Evolutionary conservation across 495 filamentous ascomycete species (phyloP), one percentile per base, ranked within the genome.

Genomic region (Hypoxylon rickii): DNA sequence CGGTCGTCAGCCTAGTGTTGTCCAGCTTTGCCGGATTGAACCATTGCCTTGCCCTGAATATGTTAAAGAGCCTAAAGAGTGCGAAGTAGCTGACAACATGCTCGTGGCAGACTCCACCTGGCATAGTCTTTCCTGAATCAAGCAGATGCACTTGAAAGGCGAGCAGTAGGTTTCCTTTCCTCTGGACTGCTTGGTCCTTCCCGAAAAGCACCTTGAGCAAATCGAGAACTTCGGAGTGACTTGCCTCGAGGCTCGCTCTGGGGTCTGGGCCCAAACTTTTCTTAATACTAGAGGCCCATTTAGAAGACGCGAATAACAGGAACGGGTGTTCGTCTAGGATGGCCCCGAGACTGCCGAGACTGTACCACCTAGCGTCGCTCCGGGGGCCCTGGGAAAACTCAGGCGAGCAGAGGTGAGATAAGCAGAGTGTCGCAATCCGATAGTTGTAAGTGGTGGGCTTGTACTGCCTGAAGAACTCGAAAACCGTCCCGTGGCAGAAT

Each of bases 81-180:
- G 21, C 33, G 31, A 49, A 49, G 33, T 49, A 49, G 45, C 45
- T 49, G 34, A 49, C 17, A 26, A 49, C 40, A 15, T 49, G 45
- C 33, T 49, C 45, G 19, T 38, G 45, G 13, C 21, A 39, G 7
- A 49, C 34, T 12, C 45, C 45, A 12, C 7, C n/a, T 31, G 45
- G 21, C 21, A 49, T 40, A 17, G 34, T 8, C 20, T 15, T 38
- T 7, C 20, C 33, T 16, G 22, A 8, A 15, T 8, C 8, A 1
- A 49, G 13, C 21, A 40, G 16, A 24, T 26, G 40, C 10, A 49
- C 13, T 18, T 39, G 45, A 31, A 49, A 49, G 1, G 45, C 18
- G 13, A 49, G 12, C 17, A 26, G 45, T 16, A 49, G 15, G 13
- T 49, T 49, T 2, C 15, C 17, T n/a, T 16, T 39, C 22, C 12